Evolutionary conservation across 2,329 filamentous ascomycete genomes (phyloP).

Genomic region (Diaporthe sp.): DNA sequence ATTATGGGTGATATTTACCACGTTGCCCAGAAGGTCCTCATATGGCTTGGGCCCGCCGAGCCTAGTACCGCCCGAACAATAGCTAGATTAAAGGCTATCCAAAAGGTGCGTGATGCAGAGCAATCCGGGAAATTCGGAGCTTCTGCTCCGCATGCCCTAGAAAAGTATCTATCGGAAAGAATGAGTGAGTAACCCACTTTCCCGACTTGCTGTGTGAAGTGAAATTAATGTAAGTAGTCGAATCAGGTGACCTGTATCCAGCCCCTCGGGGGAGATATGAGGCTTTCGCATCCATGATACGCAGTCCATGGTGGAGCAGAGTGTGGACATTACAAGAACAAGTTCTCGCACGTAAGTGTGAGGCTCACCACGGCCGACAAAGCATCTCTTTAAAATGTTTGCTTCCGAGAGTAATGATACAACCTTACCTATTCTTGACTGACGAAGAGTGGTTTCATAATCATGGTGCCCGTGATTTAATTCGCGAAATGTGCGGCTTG

Average conservation of each 20-base stretch:
- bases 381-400: neutral
- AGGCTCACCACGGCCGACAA: neutral
- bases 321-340: slow-evolving; percentile 22
- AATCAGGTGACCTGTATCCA: rapidly evolving
- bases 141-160: too few species aligned
- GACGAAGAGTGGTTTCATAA: neutral
- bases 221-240: too few species aligned
- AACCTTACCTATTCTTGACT: neutral
- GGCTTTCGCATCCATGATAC: neutral
- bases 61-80: neutral
- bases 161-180: too few species aligned
- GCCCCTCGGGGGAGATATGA: neutral
- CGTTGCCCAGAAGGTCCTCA: neutral
- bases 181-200: too few species aligned
- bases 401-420: rapidly evolving
- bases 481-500: too few species aligned
- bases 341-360: neutral
- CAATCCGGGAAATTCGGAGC: too few species aligned
- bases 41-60: slow-evolving; percentile 12
- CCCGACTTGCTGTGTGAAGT: too few species aligned
- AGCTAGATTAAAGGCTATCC: neutral
- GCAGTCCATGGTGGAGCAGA: neutral
- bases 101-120: too few species aligned
- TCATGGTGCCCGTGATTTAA: too few species aligned
- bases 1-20: slow-evolving; percentile 13